Percentiles rank a stretch among this genome's conserved stretches.
Conservation (phyloP, 202 grass and related monocot genomes). For the Elaeis oleifera region DNA sequence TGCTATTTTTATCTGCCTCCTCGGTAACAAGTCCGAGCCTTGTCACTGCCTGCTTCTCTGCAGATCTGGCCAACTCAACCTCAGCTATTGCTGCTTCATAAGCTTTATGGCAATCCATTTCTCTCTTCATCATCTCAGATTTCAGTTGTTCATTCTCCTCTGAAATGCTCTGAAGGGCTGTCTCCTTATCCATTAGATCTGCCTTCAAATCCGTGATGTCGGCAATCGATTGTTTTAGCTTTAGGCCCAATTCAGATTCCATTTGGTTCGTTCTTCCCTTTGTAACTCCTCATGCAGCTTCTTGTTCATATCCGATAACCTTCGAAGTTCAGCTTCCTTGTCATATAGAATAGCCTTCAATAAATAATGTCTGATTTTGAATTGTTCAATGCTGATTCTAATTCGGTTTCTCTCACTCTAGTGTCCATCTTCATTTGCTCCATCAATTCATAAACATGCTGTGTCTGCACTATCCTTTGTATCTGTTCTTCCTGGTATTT, state of each 20-base stretch:
- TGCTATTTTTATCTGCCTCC: conserved; percentile 24
- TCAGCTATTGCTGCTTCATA: conserved; percentile 46
- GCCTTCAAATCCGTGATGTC: neutral
- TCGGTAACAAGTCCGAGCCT: conserved; percentile 21
- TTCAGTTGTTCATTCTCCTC: conserved; percentile 27
- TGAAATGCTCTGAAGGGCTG: conserved; percentile 20
- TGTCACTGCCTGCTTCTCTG: conserved; percentile 28
- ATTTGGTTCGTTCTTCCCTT: conserved; percentile 4
- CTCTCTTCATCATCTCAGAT: conserved; percentile 8
- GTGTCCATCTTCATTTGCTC: conserved; percentile 52
- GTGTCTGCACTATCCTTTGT: conserved; percentile 55
- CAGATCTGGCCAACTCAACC: conserved; percentile 30
- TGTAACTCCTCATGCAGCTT: conserved; percentile 34
- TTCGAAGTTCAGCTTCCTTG: conserved; percentile 51
- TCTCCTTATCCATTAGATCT: conserved; percentile 38
- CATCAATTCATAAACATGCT: conserved; percentile 56
- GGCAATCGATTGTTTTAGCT: neutral
- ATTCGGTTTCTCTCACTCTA: conserved; percentile 48
- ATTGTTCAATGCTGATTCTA: conserved; percentile 31
- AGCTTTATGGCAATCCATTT: conserved; percentile 23
- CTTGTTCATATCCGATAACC: conserved; percentile 36
- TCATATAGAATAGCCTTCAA: conserved; percentile 92
- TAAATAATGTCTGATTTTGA: conserved; percentile 54
- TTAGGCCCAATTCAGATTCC: neutral
- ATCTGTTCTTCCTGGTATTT: conserved; percentile 63